These are phyloP conservation scores for Aspergillus tamarii DNA, from an alignment of 2,329 filamentous ascomycete genomes.

Conservation along the genomic window DNA sequence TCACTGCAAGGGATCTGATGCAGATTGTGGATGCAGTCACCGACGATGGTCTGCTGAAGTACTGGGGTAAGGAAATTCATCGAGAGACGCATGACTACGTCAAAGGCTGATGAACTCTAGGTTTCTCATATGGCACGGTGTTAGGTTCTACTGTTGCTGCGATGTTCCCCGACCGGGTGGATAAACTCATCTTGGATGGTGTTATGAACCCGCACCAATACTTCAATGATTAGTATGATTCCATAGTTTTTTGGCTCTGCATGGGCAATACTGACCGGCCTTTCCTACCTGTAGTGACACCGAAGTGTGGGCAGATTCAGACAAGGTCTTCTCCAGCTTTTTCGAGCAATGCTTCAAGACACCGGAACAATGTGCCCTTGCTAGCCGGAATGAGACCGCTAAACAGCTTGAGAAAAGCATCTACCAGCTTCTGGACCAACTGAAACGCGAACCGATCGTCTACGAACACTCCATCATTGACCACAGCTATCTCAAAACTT, in stretches of 20 bases:
- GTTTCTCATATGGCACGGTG: constrained; percentile 29
- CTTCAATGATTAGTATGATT: constrained; percentile 4
- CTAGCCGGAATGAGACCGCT: neutral
- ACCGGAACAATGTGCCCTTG: neutral
- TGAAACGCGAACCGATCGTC: neutral
- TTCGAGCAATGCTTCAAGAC: neutral
- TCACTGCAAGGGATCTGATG: constrained; percentile 51
- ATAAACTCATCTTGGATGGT: constrained; percentile 43
- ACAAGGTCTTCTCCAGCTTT: neutral
- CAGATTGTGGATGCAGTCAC: constrained; percentile 48
- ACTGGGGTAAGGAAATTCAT: constrained; percentile 13
- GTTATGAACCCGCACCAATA: constrained; percentile 30
- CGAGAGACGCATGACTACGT: neutral
- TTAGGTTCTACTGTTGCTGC: constrained; percentile 36
- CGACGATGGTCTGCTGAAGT: constrained; percentile 45
- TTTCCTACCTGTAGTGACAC: neutral
- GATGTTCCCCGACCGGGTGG: constrained; percentile 47
- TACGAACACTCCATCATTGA: neutral
- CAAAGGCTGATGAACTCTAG: neutral
- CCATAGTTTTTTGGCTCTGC: too few relatives aligned
- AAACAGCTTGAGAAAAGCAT: neutral
- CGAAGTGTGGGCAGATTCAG: neutral
- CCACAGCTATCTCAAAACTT: neutral
- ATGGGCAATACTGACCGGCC: neutral
- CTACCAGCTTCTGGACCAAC: neutral